Conservation (phyloP, 805 yeast genomes). For the Torulaspora indica region DNA sequence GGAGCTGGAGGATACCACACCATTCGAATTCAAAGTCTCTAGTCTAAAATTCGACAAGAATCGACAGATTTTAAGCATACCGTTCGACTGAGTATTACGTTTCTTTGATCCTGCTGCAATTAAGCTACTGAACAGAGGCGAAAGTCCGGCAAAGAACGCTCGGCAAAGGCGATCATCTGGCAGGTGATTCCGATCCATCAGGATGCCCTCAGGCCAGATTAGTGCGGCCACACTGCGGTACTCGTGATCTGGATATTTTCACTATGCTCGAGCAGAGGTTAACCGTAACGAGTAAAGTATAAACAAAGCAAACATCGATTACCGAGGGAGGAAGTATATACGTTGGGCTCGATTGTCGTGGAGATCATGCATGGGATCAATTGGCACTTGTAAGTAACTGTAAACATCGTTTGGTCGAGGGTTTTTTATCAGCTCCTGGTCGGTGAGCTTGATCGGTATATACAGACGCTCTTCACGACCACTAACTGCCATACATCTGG, state of each 20-base stretch:
- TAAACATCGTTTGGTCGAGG: neutral
- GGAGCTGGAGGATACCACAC: neutral
- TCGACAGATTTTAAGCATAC: slow-evolving; percentile 10
- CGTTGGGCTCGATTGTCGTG: neutral
- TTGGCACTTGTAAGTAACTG: neutral
- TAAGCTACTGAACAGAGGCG: too few species aligned
- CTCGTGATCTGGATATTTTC: neutral
- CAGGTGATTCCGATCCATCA: too few species aligned
- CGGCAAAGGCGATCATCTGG: too few species aligned
- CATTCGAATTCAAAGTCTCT: slow-evolving; percentile 1
- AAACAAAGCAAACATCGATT: slow-evolving; percentile 4
- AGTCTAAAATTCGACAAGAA: slow-evolving; percentile 13
- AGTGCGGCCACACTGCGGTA: neutral
- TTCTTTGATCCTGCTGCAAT: too few species aligned
- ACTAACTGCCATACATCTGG: neutral
- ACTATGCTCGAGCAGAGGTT: neutral
- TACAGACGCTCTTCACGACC: neutral
- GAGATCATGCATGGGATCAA: slow-evolving; percentile 1
- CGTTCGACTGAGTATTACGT: neutral
- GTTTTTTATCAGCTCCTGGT: neutral
- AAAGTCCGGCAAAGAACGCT: too few species aligned
- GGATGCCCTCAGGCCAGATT: too few species aligned
- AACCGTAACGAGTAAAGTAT: slow-evolving; percentile 10
- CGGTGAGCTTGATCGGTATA: neutral
- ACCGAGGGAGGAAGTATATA: neutral